Evolutionary conservation across 768 basidiomycete genomes (phyloP), one percentile per base, ranked within the genome.

Genomic region (Boletus rubescentipes): DNA sequence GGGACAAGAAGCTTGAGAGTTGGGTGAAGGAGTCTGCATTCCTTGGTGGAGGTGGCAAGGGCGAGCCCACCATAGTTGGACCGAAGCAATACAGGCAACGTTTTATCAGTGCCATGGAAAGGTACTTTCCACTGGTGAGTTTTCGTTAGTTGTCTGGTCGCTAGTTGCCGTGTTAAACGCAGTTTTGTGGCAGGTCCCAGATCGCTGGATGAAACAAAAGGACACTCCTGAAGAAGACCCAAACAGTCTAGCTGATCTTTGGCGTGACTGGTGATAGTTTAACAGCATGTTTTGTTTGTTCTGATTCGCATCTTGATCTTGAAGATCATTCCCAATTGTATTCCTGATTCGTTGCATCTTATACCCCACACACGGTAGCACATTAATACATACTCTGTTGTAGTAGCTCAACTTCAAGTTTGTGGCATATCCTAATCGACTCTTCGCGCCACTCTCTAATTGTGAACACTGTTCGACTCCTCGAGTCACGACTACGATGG

Each of bases 1-100:
- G 93, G 93, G 97, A 99, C 75, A 99, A 99, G 76, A 94, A 93
- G 62, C 75, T 99, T 16, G 97, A 98, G 73, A 98, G 88, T 55
- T 97, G 93, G 94, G 93, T 98, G 40, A 99, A 98, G 67, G 97
- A 98, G 62, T 87, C 92, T 2, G 81, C 91, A 0, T 93, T 95
- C 72, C 76, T 98, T 21, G 94, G 92, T 42, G 89, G 84, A 20
- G 80, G 82, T 40, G 86, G 85, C 39, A 86, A 81, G 63, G 93
- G 93, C 10, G 96, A 96, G 59, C 96, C 97, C 0, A 98, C 96
- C 0, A 95, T 99, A 62, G 91, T 98, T 23, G 96, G 94, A 4
- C 96, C 96, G 3, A 93, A 87, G 67, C 92, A 95, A 70, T 98
- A 98, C 75, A 80, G 91, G 62, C 88, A 91, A 51, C 81, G 91